Percentiles rank a stretch among this genome's conserved stretches.
These are phyloP conservation scores for Syncephalastrum racemosum DNA, from an alignment of 371 early-diverging fungal species.

Conservation along the genomic window DNA sequence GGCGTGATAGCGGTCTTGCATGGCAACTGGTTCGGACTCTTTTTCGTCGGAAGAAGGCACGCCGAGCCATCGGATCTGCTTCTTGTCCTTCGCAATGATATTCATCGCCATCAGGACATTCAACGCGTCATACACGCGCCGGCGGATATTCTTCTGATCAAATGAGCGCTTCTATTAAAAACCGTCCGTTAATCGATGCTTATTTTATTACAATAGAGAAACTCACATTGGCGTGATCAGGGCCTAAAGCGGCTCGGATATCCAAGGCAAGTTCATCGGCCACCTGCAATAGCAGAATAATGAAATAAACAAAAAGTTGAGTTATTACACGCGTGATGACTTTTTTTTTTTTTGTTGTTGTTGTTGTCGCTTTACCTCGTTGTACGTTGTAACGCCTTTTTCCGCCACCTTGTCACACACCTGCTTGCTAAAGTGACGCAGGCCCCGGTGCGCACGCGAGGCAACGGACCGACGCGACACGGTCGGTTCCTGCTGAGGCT, in stretches of 20 bases:
- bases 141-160: conserved; percentile 74
- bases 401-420: conserved; percentile 60
- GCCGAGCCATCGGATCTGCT: conserved; percentile 71
- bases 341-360: neutral
- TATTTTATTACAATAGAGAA: neutral
- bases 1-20: conserved; percentile 5
- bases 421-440: conserved; percentile 57
- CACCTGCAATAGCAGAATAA: conserved; percentile 6
- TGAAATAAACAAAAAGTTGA: neutral
- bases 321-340: too few species aligned
- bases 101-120: conserved; percentile 74
- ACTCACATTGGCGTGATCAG: conserved; percentile 9
- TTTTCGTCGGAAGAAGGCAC: conserved; percentile 29
- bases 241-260: conserved; percentile 11
- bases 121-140: conserved; percentile 77
- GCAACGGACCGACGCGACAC: too few species aligned
- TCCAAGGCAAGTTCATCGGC: conserved; percentile 36
- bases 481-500: neutral
- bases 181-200: conserved; percentile 1
- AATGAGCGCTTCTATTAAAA: conserved; percentile 21
- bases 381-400: conserved; percentile 61
- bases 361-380: conserved; percentile 38
- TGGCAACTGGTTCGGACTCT: neutral
- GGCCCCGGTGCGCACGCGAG: conserved; percentile 29
- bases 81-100: conserved; percentile 66